A percentile compares a stretch with the other conserved stretches of the same genome.
Evolutionary conservation across 2,329 filamentous ascomycete genomes (phyloP).

Genomic region (Trichophaea hybrida): DNA sequence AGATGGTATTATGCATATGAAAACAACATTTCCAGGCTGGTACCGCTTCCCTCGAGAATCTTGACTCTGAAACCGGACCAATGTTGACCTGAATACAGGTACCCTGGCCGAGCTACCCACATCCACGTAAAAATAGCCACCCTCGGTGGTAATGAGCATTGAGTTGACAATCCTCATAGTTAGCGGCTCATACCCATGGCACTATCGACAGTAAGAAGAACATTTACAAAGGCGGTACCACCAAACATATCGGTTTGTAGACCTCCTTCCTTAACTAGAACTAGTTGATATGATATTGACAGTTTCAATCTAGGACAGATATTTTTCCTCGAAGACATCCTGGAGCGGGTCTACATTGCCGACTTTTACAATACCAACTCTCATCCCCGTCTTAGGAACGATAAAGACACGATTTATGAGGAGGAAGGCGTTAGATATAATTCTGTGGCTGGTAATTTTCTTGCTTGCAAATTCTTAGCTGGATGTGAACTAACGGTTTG

Average conservation of each 20-base stretch:
- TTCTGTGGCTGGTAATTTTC: slow-evolving; percentile 34
- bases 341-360: slow-evolving; percentile 30
- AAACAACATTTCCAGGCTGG: slow-evolving; percentile 37
- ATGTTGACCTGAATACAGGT: too few species aligned
- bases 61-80: too few species aligned
- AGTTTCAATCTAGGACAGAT: slow-evolving; percentile 27
- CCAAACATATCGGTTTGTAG: slow-evolving; percentile 31
- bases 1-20: slow-evolving; percentile 38
- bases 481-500: slow-evolving; percentile 40
- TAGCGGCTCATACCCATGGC: slow-evolving; percentile 31
- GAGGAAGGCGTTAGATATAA: slow-evolving; percentile 35
- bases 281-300: neutral
- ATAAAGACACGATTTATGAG: slow-evolving; percentile 2
- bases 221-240: slow-evolving; percentile 32
- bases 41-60: slow-evolving; percentile 23
- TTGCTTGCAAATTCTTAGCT: slow-evolving; percentile 13
- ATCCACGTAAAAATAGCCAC: slow-evolving; percentile 30
- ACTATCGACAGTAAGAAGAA: slow-evolving; percentile 29
- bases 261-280: slow-evolving; percentile 12
- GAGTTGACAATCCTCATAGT: neutral
- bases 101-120: slow-evolving; percentile 32
- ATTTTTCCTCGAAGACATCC: slow-evolving; percentile 33
- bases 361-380: slow-evolving; percentile 33
- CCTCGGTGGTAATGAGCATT: neutral
- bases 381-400: slow-evolving; percentile 18